Evolutionary conservation across 2,329 filamentous ascomycete species (phyloP).

Genomic region (Xylariaceae sp.): DNA sequence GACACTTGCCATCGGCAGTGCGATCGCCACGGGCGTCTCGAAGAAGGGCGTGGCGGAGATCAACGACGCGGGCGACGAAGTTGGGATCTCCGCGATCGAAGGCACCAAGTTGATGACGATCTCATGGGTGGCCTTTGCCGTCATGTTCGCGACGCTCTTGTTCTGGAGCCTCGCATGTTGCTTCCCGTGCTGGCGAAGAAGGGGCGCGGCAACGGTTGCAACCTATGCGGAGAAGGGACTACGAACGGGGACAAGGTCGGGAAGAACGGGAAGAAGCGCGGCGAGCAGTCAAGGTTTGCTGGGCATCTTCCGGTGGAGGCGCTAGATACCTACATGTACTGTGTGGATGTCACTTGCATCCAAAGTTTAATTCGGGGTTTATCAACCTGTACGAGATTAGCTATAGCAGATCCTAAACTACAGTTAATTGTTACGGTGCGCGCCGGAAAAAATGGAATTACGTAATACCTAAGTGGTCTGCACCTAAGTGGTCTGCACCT

Average conservation of each 20-base stretch:
- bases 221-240: conserved; percentile 8
- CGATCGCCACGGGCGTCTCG: conserved; percentile 46
- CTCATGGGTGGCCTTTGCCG: conserved; percentile 50
- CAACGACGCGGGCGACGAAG: conserved; percentile 46
- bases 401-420: too few relatives aligned
- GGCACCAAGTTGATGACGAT: conserved; percentile 50
- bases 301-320: conserved; percentile 14
- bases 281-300: conserved; percentile 19
- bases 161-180: conserved; percentile 44
- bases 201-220: background rate
- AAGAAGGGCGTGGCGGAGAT: conserved; percentile 46
- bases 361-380: too few relatives aligned
- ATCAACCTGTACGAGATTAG: too few relatives aligned
- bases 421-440: too few relatives aligned
- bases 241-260: conserved; percentile 3
- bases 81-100: conserved; percentile 47
- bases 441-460: too few relatives aligned
- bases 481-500: too few relatives aligned
- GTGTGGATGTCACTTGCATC: too few relatives aligned
- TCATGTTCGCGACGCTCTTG: conserved; percentile 44
- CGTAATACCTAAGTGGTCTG: too few relatives aligned
- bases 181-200: conserved; percentile 4
- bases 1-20: conserved; percentile 45
- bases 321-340: background rate
- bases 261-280: conserved; percentile 11